Evolutionary conservation across 2,329 filamentous ascomycete species (phyloP), one percentile per base, ranked within the genome.

Genomic region (Monosporascus sp.): DNA sequence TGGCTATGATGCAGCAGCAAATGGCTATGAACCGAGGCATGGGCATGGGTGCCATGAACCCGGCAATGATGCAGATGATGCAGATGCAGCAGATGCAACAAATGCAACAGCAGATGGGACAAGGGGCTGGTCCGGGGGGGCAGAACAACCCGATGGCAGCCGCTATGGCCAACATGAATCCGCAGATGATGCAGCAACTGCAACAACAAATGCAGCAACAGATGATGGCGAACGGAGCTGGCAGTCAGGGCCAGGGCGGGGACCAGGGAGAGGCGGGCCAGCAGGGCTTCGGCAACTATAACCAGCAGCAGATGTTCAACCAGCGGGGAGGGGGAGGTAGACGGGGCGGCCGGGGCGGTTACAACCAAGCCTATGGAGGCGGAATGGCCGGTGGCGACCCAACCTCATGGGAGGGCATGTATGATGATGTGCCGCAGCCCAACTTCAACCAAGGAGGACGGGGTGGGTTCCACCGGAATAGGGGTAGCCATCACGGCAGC

Each of bases 371-470:
- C 22, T 65, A 69, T 37, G 67, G 64, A 45, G 73, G 71, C 53
- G 67, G 65, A 49, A 68, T 70, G 58, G 69, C 74, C 38, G 75
- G 76, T 53, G 84, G 83, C 45, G 85, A 84, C 17, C 87, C 88
- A n/a, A 90, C 89, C 24, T 92, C 87, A 41, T 97, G 92, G 91
- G 93, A 97, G 70, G 93, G 93, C 65, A 96, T 96, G 91, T 97
- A 97, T 70, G 93, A 97, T 68, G 93, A 97, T 68, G 89, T 92
- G 2, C 92, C 91, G 17, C 90, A 93, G 67, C 90, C 90, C 5
- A 86, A 86, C 62, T 81, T 86, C 60, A 77, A 73, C 62, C 71
- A 71, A 53, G 75, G 77, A 59, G 72, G 71, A 60, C 71, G 72
- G 64, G 71, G 70, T 54, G 73, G 71, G 40, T 71, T 70, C 54